Conservation (phyloP, 2,329 filamentous ascomycete species). For the Ophiostoma australiae region DNA sequence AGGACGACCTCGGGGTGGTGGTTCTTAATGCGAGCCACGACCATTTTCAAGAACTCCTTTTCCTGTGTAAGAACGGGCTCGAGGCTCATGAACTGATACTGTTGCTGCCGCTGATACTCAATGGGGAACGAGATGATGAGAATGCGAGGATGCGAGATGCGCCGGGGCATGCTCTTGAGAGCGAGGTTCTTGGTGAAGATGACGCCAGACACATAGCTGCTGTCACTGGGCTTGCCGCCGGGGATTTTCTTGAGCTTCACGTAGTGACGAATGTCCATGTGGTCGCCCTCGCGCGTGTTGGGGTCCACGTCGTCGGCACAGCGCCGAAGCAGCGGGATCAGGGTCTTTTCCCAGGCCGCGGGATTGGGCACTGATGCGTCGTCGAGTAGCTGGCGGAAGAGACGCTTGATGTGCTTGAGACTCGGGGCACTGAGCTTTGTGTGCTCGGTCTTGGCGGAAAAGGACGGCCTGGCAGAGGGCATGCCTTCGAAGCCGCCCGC, state of each 20-base stretch:
- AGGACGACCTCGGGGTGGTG: conserved; percentile 79
- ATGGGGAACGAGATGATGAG: conserved; percentile 92
- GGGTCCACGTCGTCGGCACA: conserved; percentile 94
- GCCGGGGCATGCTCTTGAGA: conserved; percentile 90
- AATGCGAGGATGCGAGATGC: conserved; percentile 77
- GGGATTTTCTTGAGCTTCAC: conserved; percentile 97
- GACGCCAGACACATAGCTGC: conserved; percentile 91
- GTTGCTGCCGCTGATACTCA: conserved; percentile 86
- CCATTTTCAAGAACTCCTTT: conserved; percentile 83
- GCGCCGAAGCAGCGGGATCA: conserved; percentile 83
- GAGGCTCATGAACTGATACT: conserved; percentile 92
- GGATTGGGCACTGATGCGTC: conserved; percentile 70
- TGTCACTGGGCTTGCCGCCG: conserved; percentile 83
- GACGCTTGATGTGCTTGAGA: conserved; percentile 77
- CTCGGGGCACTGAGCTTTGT: conserved; percentile 78
- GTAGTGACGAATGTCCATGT: conserved; percentile 96
- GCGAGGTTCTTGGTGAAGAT: conserved; percentile 97
- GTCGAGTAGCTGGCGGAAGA: conserved; percentile 75
- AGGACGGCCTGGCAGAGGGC: conserved; percentile 37
- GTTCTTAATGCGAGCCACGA: conserved; percentile 86
- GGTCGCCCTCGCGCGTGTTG: conserved; percentile 82
- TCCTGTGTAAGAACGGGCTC: conserved; percentile 97
- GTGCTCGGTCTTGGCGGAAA: background rate
- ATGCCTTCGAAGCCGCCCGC: conserved; percentile 37
- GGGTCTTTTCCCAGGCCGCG: conserved; percentile 78